These are phyloP conservation scores for Dissophora ornata DNA, from an alignment of 192 early-diverging fungal species.

Conservation along the genomic window DNA sequence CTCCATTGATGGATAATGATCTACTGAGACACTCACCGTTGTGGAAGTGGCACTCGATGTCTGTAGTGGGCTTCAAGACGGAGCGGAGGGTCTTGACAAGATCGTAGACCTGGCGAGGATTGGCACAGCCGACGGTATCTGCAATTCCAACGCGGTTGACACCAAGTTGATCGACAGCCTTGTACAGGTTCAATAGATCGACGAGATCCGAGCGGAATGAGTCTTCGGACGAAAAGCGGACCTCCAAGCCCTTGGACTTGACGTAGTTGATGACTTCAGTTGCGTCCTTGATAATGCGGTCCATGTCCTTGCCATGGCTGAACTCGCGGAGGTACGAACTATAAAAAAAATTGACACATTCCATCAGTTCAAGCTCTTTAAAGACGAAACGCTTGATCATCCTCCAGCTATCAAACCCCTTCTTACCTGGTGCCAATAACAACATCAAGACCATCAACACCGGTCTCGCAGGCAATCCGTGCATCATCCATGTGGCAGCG, in stretches of 20 bases:
- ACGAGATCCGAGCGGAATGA: slow-evolving; percentile 98
- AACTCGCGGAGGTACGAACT: slow-evolving; percentile 93
- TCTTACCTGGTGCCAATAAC: slow-evolving; percentile 92
- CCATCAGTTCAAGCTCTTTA: not conserved
- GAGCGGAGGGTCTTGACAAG: slow-evolving; percentile 94
- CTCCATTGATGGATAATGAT: slow-evolving; percentile 17
- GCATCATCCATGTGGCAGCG: slow-evolving; percentile 99
- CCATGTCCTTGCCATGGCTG: slow-evolving; percentile 99
- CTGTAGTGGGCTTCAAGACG: slow-evolving; percentile 88
- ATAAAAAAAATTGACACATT: not conserved
- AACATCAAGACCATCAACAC: slow-evolving; percentile 96
- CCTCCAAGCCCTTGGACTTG: slow-evolving; percentile 95
- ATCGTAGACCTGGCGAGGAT: slow-evolving; percentile 98
- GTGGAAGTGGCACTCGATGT: slow-evolving; percentile 99
- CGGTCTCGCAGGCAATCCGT: slow-evolving; percentile 94
- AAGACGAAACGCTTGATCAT: too few species aligned
- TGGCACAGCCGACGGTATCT: slow-evolving; percentile 98
- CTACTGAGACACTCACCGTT: slow-evolving; percentile 66
- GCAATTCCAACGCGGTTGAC: slow-evolving; percentile 99
- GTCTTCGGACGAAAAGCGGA: slow-evolving; percentile 98
- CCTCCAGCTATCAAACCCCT: too few species aligned
- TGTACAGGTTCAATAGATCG: slow-evolving; percentile 96
- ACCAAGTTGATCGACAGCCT: slow-evolving; percentile 96
- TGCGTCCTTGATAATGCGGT: slow-evolving; percentile 95
- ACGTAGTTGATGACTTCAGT: slow-evolving; percentile 97